Evolutionary conservation across 192 early-diverging fungal genomes (phyloP), one percentile per base, ranked within the genome.

Genomic region (Entomortierella beljakovae): DNA sequence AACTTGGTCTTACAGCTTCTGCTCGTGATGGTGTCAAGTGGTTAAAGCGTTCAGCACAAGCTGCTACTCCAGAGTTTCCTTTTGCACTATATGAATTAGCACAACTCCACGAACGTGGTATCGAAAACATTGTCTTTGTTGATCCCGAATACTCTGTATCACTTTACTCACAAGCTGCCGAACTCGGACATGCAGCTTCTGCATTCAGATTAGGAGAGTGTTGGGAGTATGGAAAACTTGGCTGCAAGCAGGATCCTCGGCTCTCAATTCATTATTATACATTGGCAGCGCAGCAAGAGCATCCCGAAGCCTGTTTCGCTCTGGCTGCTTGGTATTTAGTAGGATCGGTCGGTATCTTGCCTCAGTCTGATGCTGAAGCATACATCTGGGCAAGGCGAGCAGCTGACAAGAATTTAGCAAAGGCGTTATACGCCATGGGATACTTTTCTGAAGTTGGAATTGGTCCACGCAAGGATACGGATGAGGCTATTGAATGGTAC

Each of bases 281-380:
- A 20, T 73, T 88, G 54, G 90, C 89, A 1, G 89, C 90, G 5
- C 83, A 89, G 64, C 82, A 88, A 61, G 87, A 88, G 28, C 88
- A 91, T 63, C 82, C 84, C 6, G 90, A 91, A 56, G 85, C 89
- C 28, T 85, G 87, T 42, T 88, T 91, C 70, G 89, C 87, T 6
- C 57, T 91, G 20, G 85, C 89, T 1, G 86, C 88, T 32, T 91
- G 90, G 90, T 91, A 91, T 69, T 61, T 91, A n/a, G 89, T 90
- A 2, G 90, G 90, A 1, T 81, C 81, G 11, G 80, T 80, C 2
- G 81, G 82, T 11, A 72, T 86, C 9, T 48, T 91, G 33, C 84
- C 88, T 20, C 90, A 90, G 63, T 88, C 84, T 1, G 90, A 91
- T 71, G 83, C 71, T 2, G 86, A 90, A 67, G 90, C 90, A 32